Conservation (phyloP, 2,329 filamentous ascomycete species). For the Iodosphaeria phyllophila region DNA sequence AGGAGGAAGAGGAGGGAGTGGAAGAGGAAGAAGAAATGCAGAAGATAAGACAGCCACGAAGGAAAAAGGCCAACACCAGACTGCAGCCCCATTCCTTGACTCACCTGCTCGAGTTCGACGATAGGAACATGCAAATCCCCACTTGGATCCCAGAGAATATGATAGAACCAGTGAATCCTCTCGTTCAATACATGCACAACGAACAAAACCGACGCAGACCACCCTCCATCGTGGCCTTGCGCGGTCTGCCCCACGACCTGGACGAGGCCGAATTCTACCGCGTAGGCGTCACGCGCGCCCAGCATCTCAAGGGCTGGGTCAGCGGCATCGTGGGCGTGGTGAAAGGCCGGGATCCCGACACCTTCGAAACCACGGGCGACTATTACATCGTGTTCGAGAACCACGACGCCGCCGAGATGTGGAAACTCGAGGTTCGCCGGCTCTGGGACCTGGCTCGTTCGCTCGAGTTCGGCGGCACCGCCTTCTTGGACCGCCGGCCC, state of each 20-base stretch:
- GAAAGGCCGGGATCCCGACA: slow-evolving; percentile 43
- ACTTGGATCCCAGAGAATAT: not conserved
- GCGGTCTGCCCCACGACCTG: slow-evolving; percentile 38
- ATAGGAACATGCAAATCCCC: no score
- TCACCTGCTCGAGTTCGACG: no score
- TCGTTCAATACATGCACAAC: no score
- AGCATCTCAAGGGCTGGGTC: slow-evolving; percentile 50
- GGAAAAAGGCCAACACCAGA: no score
- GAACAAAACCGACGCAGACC: no score
- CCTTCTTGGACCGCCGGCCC: slow-evolving; percentile 2
- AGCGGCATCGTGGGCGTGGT: slow-evolving; percentile 44
- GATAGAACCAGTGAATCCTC: not conserved
- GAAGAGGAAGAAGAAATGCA: no score
- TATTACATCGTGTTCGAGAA: slow-evolving; percentile 55
- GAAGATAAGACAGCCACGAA: no score
- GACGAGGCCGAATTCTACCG: slow-evolving; percentile 53
- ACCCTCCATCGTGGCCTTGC: slow-evolving; percentile 32
- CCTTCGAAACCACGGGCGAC: slow-evolving; percentile 40
- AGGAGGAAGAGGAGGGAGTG: no score
- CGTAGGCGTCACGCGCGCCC: slow-evolving; percentile 29
- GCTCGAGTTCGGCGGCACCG: slow-evolving; percentile 18
- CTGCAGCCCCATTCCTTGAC: no score
- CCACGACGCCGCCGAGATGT: slow-evolving; percentile 37
- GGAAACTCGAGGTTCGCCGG: slow-evolving; percentile 32
- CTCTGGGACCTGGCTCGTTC: slow-evolving; percentile 26